A percentile compares a stretch with the other conserved stretches of the same genome.
These are phyloP conservation scores for Prunella vulgaris DNA, from an alignment of 257 asterid genomes.

Conservation along the genomic window DNA sequence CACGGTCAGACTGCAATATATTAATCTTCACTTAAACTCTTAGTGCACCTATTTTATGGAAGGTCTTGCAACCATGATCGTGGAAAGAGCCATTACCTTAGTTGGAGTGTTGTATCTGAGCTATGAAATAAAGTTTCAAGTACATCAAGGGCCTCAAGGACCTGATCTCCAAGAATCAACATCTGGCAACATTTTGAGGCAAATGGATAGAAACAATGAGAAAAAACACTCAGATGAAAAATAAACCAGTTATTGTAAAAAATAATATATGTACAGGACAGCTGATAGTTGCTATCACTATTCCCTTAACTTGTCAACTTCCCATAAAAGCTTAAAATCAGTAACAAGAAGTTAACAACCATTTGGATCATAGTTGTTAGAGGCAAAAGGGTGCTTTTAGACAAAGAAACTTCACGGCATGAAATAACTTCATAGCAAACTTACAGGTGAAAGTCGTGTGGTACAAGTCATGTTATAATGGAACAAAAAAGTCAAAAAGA, in stretches of 20 bases:
- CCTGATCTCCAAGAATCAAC: constrained; percentile 87
- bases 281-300: not conserved
- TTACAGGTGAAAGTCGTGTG: too few relatives aligned
- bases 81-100: constrained; percentile 46
- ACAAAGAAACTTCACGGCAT: too few relatives aligned
- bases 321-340: not conserved
- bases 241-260: not conserved
- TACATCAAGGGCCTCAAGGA: constrained; percentile 69
- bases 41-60: not conserved
- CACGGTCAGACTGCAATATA: not conserved
- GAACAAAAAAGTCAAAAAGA: too few relatives aligned
- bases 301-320: not conserved
- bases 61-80: constrained; percentile 4
- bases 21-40: not conserved
- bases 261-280: not conserved
- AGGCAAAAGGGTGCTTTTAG: not conserved
- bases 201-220: constrained; percentile 14
- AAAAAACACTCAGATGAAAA: not conserved
- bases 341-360: not conserved
- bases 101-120: constrained; percentile 44
- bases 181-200: constrained; percentile 38
- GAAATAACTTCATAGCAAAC: too few relatives aligned
- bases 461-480: too few relatives aligned
- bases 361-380: not conserved
- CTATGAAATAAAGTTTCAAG: constrained; percentile 37